Percentiles rank a stretch among this genome's conserved stretches.
phyloP scores from a whole-genome alignment of 495 filamentous ascomycete genomes.

The Aspergillus asperescens region DNA sequence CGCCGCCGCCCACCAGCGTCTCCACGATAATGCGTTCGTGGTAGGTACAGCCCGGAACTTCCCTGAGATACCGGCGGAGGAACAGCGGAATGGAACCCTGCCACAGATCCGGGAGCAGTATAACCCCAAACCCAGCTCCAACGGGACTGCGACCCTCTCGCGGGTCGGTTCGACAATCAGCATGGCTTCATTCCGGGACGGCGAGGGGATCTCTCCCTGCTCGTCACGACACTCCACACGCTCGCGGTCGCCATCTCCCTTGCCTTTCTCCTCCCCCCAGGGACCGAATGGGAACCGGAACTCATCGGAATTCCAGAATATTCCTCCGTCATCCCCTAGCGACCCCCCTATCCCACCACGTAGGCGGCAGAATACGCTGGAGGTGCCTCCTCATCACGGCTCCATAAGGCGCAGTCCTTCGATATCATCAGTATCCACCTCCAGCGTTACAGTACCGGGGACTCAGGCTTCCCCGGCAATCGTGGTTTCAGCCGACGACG shows the following conservation, averaged over 20 bases:
- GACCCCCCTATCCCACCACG: not conserved
- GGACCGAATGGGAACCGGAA: not conserved
- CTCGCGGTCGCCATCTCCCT: not conserved
- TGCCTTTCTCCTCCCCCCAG: not conserved
- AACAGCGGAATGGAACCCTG: not conserved
- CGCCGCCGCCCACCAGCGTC: not conserved
- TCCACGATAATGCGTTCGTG: not conserved
- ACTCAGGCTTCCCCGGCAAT: not conserved
- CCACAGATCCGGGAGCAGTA: not conserved
- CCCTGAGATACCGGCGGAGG: not conserved
- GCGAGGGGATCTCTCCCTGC: not conserved
- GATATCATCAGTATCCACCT: not conserved
- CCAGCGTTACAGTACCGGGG: not conserved
- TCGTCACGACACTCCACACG: conserved; percentile 1
- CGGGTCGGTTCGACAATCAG: not conserved
- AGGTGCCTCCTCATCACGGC: not conserved
- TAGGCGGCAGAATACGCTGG: not conserved
- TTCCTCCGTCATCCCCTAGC: not conserved
- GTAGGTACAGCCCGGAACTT: not conserved
- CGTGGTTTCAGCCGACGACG: not conserved
- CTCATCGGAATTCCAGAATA: not conserved
- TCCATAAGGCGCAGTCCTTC: not conserved
- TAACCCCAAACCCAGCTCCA: not conserved
- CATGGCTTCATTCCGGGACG: not conserved
- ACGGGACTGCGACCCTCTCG: not conserved